These are phyloP conservation scores for Aspergillus novoparasiticus DNA, from an alignment of 2,329 filamentous ascomycete species.

Conservation along the genomic window DNA sequence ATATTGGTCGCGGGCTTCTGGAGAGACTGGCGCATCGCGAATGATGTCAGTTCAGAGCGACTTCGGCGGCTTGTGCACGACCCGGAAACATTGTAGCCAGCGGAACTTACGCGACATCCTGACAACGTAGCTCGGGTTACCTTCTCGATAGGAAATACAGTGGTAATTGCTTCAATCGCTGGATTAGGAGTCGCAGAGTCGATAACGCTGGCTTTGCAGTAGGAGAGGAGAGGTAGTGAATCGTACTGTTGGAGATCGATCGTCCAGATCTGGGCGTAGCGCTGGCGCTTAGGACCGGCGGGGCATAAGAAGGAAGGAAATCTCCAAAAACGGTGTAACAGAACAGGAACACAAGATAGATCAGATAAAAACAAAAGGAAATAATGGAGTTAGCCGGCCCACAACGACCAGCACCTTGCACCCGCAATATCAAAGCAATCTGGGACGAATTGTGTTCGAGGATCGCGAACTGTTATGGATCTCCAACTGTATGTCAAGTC, in stretches of 20 bases:
- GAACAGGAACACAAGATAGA: constrained; percentile 1
- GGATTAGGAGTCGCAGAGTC: background rate
- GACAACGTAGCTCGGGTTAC: constrained; percentile 15
- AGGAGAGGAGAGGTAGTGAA: constrained; percentile 11
- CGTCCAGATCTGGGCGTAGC: constrained; percentile 26
- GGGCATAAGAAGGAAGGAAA: constrained; percentile 30
- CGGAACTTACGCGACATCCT: constrained; percentile 42
- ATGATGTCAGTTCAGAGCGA: constrained; percentile 26
- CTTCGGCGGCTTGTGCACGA: constrained; percentile 21
- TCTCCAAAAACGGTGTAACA: constrained; percentile 6
- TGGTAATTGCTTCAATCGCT: constrained; percentile 17
- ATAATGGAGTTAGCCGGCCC: constrained; percentile 14
- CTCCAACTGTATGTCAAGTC: constrained; percentile 8
- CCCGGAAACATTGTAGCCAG: constrained; percentile 25
- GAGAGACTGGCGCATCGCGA: constrained; percentile 45
- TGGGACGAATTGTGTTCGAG: constrained; percentile 10
- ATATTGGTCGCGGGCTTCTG: constrained; percentile 54
- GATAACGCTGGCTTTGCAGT: constrained; percentile 4
- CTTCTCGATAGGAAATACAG: constrained; percentile 3
- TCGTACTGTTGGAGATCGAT: constrained; percentile 16
- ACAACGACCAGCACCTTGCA: constrained; percentile 18
- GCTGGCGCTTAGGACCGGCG: constrained; percentile 44
- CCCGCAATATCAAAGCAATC: constrained; percentile 12
- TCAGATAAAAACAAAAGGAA: constrained; percentile 11
- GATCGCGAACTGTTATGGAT: constrained; percentile 20